Percentiles rank a stretch among this genome's conserved stretches.
Conservation (phyloP, 1,284 basidiomycete genomes). For the Dichomitus squalens region DNA sequence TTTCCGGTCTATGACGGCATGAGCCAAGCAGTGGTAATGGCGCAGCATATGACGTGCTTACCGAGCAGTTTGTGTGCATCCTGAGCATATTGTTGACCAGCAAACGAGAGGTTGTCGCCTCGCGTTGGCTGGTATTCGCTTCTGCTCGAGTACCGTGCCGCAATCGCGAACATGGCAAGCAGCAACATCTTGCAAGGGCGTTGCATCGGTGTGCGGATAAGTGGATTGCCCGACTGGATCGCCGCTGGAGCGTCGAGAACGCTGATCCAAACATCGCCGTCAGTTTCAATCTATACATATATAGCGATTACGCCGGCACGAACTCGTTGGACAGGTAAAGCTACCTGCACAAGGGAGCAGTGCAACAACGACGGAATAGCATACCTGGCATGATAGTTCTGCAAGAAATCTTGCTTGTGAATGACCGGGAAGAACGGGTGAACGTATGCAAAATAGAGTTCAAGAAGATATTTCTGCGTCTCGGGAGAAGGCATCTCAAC, state of each 20-base stretch:
- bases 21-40: neutral
- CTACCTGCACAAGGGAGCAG: neutral
- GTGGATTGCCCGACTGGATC: constrained; percentile 2
- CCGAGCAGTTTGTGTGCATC: constrained; percentile 72
- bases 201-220: constrained; percentile 49
- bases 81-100: constrained; percentile 67
- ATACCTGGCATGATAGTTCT: constrained; percentile 62
- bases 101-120: constrained; percentile 62
- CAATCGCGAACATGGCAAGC: constrained; percentile 77
- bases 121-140: constrained; percentile 43
- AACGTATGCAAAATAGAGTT: constrained; percentile 79
- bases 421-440: constrained; percentile 80
- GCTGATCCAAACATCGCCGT: neutral
- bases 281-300: neutral
- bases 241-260: neutral
- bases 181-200: constrained; percentile 72
- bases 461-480: constrained; percentile 67
- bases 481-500: constrained; percentile 57
- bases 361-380: constrained; percentile 16
- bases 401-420: constrained; percentile 70
- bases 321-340: constrained; percentile 5
- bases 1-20: constrained; percentile 49
- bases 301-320: no score
- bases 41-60: constrained; percentile 35
- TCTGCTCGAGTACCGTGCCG: constrained; percentile 65